Conservation (phyloP, 2,329 filamentous ascomycete species). For the Trichoderma sp. region DNA sequence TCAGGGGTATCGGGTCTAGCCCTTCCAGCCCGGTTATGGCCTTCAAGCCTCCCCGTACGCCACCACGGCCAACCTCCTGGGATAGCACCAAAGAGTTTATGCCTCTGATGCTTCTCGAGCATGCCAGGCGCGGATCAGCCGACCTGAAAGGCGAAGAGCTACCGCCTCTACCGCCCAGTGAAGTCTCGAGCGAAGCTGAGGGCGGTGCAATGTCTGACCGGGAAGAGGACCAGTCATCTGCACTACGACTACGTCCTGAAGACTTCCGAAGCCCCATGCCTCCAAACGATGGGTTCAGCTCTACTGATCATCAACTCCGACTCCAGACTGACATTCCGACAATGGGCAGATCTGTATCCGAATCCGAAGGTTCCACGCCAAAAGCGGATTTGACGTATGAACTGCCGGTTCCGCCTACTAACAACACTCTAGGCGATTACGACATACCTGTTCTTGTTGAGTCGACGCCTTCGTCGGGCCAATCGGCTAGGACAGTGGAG, state of each 20-base stretch:
- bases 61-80: slow-evolving; percentile 57
- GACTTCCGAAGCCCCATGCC: slow-evolving; percentile 24
- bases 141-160: slow-evolving; percentile 38
- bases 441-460: slow-evolving; percentile 41
- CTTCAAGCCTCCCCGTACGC: slow-evolving; percentile 35
- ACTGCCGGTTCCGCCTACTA: slow-evolving; percentile 26
- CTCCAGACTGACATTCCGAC: slow-evolving; percentile 41
- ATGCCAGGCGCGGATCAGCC: slow-evolving; percentile 40
- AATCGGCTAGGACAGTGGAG: slow-evolving; percentile 30
- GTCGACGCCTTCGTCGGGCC: slow-evolving; percentile 36
- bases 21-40: slow-evolving; percentile 41
- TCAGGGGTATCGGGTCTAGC: slow-evolving; percentile 47
- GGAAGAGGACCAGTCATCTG: slow-evolving; percentile 31
- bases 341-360: slow-evolving; percentile 39
- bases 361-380: slow-evolving; percentile 66
- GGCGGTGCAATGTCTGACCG: slow-evolving; percentile 21
- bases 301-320: slow-evolving; percentile 31
- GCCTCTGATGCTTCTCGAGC: slow-evolving; percentile 79
- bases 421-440: slow-evolving; percentile 23
- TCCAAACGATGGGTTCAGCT: neutral
- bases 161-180: slow-evolving; percentile 49
- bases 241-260: slow-evolving; percentile 28
- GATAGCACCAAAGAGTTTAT: slow-evolving; percentile 68
- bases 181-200: slow-evolving; percentile 29
- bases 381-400: slow-evolving; percentile 50